Conservation (phyloP, 2,329 filamentous ascomycete species). For the Zymoseptoria crescenta region DNA sequence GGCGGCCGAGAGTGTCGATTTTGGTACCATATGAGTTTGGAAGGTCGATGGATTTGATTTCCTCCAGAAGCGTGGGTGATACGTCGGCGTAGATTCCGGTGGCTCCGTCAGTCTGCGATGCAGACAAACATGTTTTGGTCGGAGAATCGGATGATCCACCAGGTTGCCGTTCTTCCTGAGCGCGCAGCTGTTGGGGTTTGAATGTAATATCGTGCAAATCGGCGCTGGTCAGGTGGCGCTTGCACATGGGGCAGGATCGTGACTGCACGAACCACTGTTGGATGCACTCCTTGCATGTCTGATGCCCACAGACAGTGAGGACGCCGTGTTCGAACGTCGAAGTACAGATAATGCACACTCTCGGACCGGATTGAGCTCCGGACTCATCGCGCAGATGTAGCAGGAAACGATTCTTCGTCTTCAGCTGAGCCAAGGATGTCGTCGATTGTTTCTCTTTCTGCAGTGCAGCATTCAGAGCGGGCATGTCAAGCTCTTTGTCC, state of each 20-base stretch:
- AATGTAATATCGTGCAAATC: constrained; percentile 81
- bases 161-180: constrained; percentile 48
- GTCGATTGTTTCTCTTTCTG: constrained; percentile 46
- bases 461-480: constrained; percentile 36
- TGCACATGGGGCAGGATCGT: constrained; percentile 77
- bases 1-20: constrained; percentile 65
- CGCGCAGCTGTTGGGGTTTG: constrained; percentile 64
- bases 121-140: constrained; percentile 3
- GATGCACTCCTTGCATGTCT: constrained; percentile 87
- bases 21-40: constrained; percentile 72
- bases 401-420: constrained; percentile 70
- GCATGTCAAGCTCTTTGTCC: constrained; percentile 48
- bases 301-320: constrained; percentile 81
- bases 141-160: constrained; percentile 23
- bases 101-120: constrained; percentile 3
- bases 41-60: constrained; percentile 77
- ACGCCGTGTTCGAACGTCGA: constrained; percentile 67
- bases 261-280: constrained; percentile 67
- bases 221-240: constrained; percentile 53
- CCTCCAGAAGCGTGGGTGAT: constrained; percentile 58
- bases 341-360: constrained; percentile 82
- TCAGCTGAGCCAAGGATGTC: constrained; percentile 52
- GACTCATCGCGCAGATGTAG: constrained; percentile 54
- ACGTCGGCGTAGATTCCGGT: constrained; percentile 68
- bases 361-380: constrained; percentile 45